Base-by-base conservation (phyloP, 1,284 basidiomycete genomes). In the Pyrrhoderma noxium region DNA sequence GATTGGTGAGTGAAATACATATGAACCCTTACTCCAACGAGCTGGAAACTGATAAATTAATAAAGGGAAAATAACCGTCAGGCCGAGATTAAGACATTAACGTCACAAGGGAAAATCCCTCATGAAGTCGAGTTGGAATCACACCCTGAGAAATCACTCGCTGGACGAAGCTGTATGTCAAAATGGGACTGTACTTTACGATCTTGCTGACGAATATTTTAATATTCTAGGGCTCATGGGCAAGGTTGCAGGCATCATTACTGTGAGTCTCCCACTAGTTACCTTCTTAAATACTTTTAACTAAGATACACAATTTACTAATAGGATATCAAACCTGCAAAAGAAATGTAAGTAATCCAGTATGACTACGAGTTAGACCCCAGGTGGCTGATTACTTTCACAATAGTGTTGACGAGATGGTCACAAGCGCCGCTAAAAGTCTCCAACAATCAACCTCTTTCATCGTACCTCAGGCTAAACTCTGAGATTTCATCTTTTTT, bases 211-310 rank as follows among this genome's bases (percentile, higher is more conserved):
- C 5, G 5, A 31, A 31, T 44, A 52, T 53, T 7, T 21, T 35
- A 53, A 43, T 49, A 45, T 40, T 51, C 54, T 56, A 80, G 87
- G 85, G 85, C 65, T 92, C 16, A 93, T 92, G 88, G 90, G 90
- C n/a, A 82, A 80, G 61, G 88, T 90, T 3, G 86, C 87, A 14
- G 90, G 82, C 18, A 74, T 84, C 23, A 85, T 93, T 59, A 73
- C 80, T 49, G 79, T 79, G 50, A 51, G 74, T 68, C 11, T n/a
- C n/a, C n/a, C n/a, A n/a, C n/a, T n/a, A n/a, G 19, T 51, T 41
- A 9, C 37, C 37, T 44, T 31, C 44, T 39, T 21, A 36, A n/a
- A 3, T 42, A 36, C 44, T 36, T 14, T 31, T 22, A 37, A 37
- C 13, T 35, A 40, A 5, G 14, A 25, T 14, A 31, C 47, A 49